phyloP scores from a whole-genome alignment of 371 early-diverging fungal species.

The Massospora cicadina region DNA sequence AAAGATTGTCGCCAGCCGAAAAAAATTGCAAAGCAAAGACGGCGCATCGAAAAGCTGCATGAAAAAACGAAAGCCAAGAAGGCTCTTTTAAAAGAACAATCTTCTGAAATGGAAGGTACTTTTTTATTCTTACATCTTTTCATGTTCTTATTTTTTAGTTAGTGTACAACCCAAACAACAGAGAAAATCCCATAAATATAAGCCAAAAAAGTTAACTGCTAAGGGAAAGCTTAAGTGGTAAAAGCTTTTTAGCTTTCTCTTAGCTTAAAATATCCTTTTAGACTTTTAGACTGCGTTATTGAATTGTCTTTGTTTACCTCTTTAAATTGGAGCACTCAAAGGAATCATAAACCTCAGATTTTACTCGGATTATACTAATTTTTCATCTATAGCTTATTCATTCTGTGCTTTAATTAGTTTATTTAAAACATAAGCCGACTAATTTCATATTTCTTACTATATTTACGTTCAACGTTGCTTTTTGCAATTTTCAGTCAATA shows the following conservation, averaged over 20 bases:
- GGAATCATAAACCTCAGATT: too few species aligned
- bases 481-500: too few species aligned
- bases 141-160: not conserved
- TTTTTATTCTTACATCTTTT: not conserved
- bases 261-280: too few species aligned
- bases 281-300: too few species aligned
- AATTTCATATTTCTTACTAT: too few species aligned
- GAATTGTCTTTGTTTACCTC: too few species aligned
- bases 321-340: too few species aligned
- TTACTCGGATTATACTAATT: too few species aligned
- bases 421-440: too few species aligned
- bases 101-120: not conserved
- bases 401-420: too few species aligned
- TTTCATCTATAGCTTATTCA: too few species aligned
- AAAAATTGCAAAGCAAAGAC: not conserved
- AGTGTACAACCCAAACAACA: not conserved
- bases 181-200: not conserved
- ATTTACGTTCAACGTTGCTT: too few species aligned
- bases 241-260: not conserved
- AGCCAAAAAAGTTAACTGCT: not conserved
- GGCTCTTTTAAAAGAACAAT: not conserved
- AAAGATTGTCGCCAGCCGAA: not conserved
- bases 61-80: not conserved
- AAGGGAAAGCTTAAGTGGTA: not conserved
- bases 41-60: not conserved